Base-by-base conservation (phyloP, 768 basidiomycete species). In the Boletales sp. region DNA sequence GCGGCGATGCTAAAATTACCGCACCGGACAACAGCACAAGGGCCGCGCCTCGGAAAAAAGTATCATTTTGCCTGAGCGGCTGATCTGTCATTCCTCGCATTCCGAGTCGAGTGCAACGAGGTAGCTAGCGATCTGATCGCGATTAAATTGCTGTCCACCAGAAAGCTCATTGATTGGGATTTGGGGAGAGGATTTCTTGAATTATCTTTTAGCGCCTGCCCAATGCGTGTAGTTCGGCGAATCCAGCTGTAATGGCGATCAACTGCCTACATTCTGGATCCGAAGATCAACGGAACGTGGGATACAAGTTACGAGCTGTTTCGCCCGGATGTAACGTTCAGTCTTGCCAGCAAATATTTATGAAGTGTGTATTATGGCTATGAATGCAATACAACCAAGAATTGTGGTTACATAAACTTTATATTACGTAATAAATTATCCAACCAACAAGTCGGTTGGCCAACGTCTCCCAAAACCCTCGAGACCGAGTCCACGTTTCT, bases 1-100 rank as follows among this genome's bases (percentile, higher is more conserved):
- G 47, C 24, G 43, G 52, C 40, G 46, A 50, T 45, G 47, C 43
- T 42, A 59, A 43, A 36, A 41, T 53, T 34, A 53, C 47, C 11
- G 43, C 52, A 49, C 50, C 39, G 40, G 55, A 51, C 45, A 38
- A 40, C 34, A 47, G 19, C 18, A 43, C 43, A 44, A 38, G 47
- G 31, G 35, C 56, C 21, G 48, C 51, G 36, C 59, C 68, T 54
- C 69, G 67, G 53, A 68, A 70, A 59, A 68, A 58, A 54, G 67
- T 68, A 18, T 65, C 67, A 8, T 68, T 68, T 21, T 58, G 61
- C 55, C 51, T 68, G 54, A 62, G 49, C 47, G 50, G 5, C 49
- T 30, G 34, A 46, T 61, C 43, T 36, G 53, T 62, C 57, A 52
- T 36, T 49, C 50, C 52, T 56, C 53, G 48, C 51, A 50, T 45